Percentiles rank a stretch among this genome's conserved stretches.
Evolutionary conservation across 257 asterid species (phyloP).

Genomic region (Jaltomata sinuosa): DNA sequence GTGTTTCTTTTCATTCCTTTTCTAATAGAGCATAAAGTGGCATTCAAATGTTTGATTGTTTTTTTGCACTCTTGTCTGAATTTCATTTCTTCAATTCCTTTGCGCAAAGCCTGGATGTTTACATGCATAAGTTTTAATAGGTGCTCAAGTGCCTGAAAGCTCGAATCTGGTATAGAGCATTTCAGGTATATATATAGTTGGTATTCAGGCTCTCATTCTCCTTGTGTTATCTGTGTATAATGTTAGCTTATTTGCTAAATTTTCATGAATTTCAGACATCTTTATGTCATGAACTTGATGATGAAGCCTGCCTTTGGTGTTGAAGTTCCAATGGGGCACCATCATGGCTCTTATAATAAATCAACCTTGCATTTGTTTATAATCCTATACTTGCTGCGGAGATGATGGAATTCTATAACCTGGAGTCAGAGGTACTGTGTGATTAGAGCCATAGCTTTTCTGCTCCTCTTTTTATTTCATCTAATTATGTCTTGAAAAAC

Average conservation of each 20-base stretch:
- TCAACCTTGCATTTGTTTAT: not conserved
- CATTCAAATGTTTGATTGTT: not conserved
- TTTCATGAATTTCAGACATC: constrained; percentile 3
- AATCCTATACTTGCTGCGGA: not conserved
- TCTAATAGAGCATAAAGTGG: not conserved
- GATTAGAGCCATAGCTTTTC: not conserved
- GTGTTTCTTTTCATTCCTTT: not conserved
- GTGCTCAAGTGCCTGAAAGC: constrained; percentile 12
- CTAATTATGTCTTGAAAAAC: not conserved
- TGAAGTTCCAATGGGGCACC: constrained; percentile 4
- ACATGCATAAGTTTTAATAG: constrained; percentile 8
- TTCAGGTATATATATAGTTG: constrained; percentile 5
- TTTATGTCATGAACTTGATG: not conserved
- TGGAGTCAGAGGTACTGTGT: not conserved
- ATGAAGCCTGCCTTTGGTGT: constrained; percentile 4
- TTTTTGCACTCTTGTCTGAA: not conserved
- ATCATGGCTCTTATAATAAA: not conserved
- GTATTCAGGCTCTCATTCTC: not conserved
- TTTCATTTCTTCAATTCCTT: not conserved
- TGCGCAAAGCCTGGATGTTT: not conserved
- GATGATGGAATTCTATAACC: not conserved
- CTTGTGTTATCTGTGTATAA: not conserved
- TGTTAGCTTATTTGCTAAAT: not conserved
- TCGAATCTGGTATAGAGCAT: not conserved
- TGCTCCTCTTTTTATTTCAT: not conserved